Conservation (phyloP, 306 rosid species). For the Senna siamea region DNA sequence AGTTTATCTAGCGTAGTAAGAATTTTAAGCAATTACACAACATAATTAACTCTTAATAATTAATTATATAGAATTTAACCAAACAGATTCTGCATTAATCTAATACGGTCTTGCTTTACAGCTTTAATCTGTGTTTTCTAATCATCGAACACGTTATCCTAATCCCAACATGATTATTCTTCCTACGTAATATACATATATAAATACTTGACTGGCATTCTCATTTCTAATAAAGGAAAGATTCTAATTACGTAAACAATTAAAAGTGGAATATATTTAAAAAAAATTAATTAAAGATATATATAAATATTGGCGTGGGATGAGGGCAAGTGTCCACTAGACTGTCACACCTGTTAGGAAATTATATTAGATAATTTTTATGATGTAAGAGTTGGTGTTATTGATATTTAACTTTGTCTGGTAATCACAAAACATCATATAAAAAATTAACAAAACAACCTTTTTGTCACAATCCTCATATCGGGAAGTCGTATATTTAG, state of each 20-base stretch:
- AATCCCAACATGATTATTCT: background rate
- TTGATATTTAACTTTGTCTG: no score
- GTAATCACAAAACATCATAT: background rate
- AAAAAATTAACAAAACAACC: background rate
- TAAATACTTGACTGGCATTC: background rate
- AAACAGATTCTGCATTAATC: no score
- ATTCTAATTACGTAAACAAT: background rate
- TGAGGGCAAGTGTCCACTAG: background rate
- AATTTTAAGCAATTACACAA: no score
- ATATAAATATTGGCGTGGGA: no score
- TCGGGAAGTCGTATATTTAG: no score
- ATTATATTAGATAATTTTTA: background rate
- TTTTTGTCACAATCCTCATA: no score
- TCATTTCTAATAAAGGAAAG: background rate
- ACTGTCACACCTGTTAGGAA: no score
- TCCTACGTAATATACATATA: background rate
- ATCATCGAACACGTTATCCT: conserved; percentile 24
- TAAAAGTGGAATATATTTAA: background rate
- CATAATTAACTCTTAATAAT: no score
- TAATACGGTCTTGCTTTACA: background rate
- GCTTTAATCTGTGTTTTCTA: conserved; percentile 1
- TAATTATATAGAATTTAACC: no score
- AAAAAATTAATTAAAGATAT: background rate
- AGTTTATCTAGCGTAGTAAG: no score
- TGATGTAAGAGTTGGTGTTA: background rate